Conservation (phyloP, 2,329 filamentous ascomycete genomes). For the Aspergillus persii region DNA sequence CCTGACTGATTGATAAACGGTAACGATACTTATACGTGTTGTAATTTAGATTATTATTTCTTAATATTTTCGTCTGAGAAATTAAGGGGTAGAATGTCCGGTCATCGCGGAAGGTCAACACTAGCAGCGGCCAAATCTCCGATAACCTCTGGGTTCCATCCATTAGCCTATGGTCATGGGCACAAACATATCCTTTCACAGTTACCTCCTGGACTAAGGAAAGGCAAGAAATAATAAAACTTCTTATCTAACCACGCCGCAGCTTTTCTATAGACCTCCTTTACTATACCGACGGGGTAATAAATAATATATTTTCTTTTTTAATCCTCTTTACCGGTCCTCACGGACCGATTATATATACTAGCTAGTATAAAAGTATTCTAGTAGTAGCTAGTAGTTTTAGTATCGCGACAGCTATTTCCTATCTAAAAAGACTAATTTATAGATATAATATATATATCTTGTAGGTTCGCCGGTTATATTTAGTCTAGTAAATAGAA, state of each 20-base stretch:
- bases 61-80: too few species aligned
- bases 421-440: constrained; percentile 38
- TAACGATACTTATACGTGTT: too few species aligned
- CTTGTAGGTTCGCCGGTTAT: constrained; percentile 25
- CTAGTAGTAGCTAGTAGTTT: constrained; percentile 33
- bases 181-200: constrained; percentile 18
- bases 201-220: constrained; percentile 18
- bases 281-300: constrained; percentile 5
- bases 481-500: constrained; percentile 36
- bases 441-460: constrained; percentile 32
- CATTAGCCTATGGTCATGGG: constrained; percentile 13
- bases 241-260: constrained; percentile 30
- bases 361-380: constrained; percentile 31
- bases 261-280: constrained; percentile 29
- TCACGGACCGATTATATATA: constrained; percentile 27
- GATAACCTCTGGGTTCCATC: constrained; percentile 17
- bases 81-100: too few species aligned
- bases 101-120: too few species aligned
- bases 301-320: constrained; percentile 19
- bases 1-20: too few species aligned
- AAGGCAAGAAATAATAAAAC: constrained; percentile 27
- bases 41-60: too few species aligned
- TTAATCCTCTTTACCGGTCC: constrained; percentile 32
- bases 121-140: too few species aligned
- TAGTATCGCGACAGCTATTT: constrained; percentile 31